Percentiles rank a stretch among this genome's conserved stretches.
These are phyloP conservation scores for Zygotorulaspora danielsina DNA, from an alignment of 805 yeast genomes.

Conservation along the genomic window DNA sequence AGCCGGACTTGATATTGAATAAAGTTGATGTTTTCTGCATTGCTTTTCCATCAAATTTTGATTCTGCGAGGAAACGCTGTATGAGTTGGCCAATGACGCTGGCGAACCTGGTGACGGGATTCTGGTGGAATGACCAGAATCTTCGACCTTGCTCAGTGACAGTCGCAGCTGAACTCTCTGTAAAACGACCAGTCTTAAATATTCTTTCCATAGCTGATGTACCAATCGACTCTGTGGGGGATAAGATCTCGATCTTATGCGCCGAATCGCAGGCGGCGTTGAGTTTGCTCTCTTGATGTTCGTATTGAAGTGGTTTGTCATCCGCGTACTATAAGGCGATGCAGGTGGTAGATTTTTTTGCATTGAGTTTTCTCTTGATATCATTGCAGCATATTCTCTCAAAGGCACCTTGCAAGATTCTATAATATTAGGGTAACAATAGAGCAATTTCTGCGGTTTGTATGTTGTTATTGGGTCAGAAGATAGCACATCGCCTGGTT, in stretches of 20 bases:
- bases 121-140: too few species aligned
- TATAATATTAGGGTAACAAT: constrained; percentile 5
- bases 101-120: not conserved
- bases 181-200: constrained; percentile 32
- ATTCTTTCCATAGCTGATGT: constrained; percentile 34
- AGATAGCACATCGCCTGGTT: constrained; percentile 13
- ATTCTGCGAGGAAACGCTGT: constrained; percentile 2
- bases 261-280: constrained; percentile 14
- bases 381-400: constrained; percentile 2
- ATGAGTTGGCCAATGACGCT: not conserved
- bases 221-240: constrained; percentile 11
- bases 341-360: constrained; percentile 5
- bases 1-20: constrained; percentile 17
- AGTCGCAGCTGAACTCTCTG: constrained; percentile 35
- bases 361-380: constrained; percentile 5
- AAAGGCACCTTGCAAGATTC: constrained; percentile 8
- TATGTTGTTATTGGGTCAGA: constrained; percentile 5
- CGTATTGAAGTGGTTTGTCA: not conserved
- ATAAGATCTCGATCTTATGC: constrained; percentile 8
- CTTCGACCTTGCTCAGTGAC: constrained; percentile 4
- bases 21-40: constrained; percentile 2
- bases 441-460: constrained; percentile 4
- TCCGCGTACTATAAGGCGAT: constrained; percentile 4
- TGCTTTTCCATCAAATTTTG: constrained; percentile 4
- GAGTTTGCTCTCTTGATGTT: constrained; percentile 15